phyloP scores from a whole-genome alignment of 306 rosid species.

The Carpinus viminea region DNA sequence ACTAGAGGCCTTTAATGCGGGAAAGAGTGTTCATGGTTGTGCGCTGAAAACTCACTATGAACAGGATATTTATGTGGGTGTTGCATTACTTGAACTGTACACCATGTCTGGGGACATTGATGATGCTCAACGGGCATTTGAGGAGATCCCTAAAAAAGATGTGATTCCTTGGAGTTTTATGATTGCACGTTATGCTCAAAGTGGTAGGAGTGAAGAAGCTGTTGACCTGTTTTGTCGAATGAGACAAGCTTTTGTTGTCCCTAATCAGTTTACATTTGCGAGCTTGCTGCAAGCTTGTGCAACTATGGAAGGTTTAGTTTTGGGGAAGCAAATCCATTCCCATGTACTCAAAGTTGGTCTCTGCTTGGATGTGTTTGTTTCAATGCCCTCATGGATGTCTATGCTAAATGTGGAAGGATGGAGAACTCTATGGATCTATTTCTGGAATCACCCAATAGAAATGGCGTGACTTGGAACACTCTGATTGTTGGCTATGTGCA shows the following conservation, averaged over 20 bases:
- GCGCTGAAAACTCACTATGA: conserved; percentile 42
- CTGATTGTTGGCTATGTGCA: conserved; percentile 51
- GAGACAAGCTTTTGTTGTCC: conserved; percentile 45
- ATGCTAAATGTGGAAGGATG: conserved; percentile 49
- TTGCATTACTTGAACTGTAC: conserved; percentile 50
- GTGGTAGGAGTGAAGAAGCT: conserved; percentile 45
- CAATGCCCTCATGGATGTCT: conserved; percentile 55
- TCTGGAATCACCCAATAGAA: conserved; percentile 31
- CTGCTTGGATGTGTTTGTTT: conserved; percentile 40
- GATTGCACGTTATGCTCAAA: conserved; percentile 50
- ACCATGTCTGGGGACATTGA: conserved; percentile 32
- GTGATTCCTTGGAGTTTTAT: conserved; percentile 61
- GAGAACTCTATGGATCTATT: conserved; percentile 42
- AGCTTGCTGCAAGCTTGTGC: conserved; percentile 57
- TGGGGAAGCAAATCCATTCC: conserved; percentile 45
- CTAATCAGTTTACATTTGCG: conserved; percentile 48
- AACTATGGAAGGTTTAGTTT: conserved; percentile 27
- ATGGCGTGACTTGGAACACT: conserved; percentile 54
- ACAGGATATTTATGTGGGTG: conserved; percentile 45
- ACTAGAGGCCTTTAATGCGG: conserved; percentile 32
- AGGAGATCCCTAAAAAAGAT: conserved; percentile 43
- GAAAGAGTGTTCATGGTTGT: conserved; percentile 42
- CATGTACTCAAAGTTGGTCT: conserved; percentile 43
- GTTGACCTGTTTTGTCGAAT: conserved; percentile 42
- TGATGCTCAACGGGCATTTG: conserved; percentile 38